Evolutionary conservation across 768 basidiomycete genomes (phyloP), one percentile per base, ranked within the genome.

Genomic region (Mycena albidolilacea): DNA sequence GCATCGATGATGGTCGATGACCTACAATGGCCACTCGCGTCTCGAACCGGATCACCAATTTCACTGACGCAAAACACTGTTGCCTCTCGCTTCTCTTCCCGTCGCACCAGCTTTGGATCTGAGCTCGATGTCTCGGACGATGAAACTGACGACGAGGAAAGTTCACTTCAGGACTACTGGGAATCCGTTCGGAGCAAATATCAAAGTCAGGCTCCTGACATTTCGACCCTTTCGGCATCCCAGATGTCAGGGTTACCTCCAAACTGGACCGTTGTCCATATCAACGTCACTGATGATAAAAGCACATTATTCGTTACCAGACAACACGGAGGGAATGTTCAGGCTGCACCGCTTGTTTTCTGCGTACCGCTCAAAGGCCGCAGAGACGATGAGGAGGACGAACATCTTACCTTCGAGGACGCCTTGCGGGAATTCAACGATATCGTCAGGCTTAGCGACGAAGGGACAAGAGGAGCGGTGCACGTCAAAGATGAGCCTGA

Each of bases 321-420:
- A 17, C 92, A 96, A 76, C 88, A 92, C 30, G 86, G 89, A 2
- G 86, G 85, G 0, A 80, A 82, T 17, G 82, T 81, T 3, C 70
- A 82, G 9, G 75, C 71, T 35, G 76, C 87, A 5, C 94, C 96
- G 0, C 84, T 98, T 35, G 86, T 98, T 14, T 96, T 99, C 81
- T 95, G 94, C 72, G 86, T 99, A 1, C 97, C 98, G 0, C 85
- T 99, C 30, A 93, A 95, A 73, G 94, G 94, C 12, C 87, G 95
- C 59, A 85, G 96, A 52, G 97, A 90, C 21, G 91, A 90, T 21
- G 91, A 91, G 10, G 91, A 93, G 8, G 91, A 91, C 41, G 87
- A 89, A 39, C 89, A 92, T 75, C 87, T 98, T 50, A 90, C 92
- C 1, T 95, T 94, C 76, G 89, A 93, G 5, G 89, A 90, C 69